Conservation (phyloP, 2,329 filamentous ascomycete species). For the Paradendryphiella salina region DNA sequence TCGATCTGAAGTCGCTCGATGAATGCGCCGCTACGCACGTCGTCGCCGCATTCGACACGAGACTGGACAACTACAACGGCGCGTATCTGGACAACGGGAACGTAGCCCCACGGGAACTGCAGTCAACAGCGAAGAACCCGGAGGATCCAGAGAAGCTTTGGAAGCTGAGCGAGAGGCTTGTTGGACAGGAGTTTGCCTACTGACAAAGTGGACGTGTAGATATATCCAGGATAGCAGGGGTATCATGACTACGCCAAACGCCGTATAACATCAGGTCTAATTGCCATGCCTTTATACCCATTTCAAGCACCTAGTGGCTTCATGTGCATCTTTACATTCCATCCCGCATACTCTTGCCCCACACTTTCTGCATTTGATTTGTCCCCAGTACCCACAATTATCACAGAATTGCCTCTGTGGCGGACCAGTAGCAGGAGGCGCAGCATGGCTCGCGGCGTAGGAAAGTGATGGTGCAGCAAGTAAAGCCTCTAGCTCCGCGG, state of each 20-base stretch:
- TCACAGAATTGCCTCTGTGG: slow-evolving; percentile 69
- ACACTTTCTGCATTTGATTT: slow-evolving; percentile 75
- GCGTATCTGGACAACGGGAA: slow-evolving; percentile 35
- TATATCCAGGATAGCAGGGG: slow-evolving; percentile 6
- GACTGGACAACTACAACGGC: slow-evolving; percentile 31
- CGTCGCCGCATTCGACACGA: slow-evolving; percentile 36
- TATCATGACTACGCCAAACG: slow-evolving; percentile 16
- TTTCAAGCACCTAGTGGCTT: slow-evolving; percentile 63
- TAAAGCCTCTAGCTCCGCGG: slow-evolving; percentile 66
- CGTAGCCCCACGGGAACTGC: slow-evolving; percentile 16
- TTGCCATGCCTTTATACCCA: slow-evolving; percentile 32
- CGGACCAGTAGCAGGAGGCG: slow-evolving; percentile 52
- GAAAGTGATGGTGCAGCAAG: slow-evolving; percentile 66
- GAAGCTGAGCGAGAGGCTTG: slow-evolving; percentile 41
- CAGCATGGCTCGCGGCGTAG: slow-evolving; percentile 64
- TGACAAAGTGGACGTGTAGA: slow-evolving; percentile 11
- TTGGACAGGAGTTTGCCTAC: slow-evolving; percentile 34
- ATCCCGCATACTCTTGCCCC: slow-evolving; percentile 77
- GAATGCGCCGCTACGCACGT: slow-evolving; percentile 40
- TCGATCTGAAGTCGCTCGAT: slow-evolving; percentile 33
- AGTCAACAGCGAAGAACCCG: slow-evolving; percentile 24
- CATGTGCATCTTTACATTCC: slow-evolving; percentile 72
- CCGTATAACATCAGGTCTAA: not conserved
- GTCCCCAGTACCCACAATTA: slow-evolving; percentile 81
- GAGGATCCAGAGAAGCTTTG: slow-evolving; percentile 37